These are phyloP conservation scores for Schizophyllum commune DNA, from an alignment of 1,284 basidiomycete species.

Conservation along the genomic window DNA sequence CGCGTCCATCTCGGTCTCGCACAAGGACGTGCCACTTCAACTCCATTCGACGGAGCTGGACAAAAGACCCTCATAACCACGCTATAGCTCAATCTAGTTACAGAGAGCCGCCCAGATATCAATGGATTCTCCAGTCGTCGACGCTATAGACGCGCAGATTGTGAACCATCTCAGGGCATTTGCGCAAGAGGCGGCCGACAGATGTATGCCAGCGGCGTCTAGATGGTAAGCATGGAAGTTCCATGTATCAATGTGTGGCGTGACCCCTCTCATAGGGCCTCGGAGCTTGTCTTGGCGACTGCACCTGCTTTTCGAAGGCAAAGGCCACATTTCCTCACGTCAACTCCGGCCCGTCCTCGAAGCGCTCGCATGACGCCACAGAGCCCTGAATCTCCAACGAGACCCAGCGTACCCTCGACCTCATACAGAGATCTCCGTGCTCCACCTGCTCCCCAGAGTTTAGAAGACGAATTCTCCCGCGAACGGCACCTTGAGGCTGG, in stretches of 20 bases:
- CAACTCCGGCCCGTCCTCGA: constrained; percentile 37
- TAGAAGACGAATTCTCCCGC: constrained; percentile 21
- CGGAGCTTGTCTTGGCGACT: constrained; percentile 62
- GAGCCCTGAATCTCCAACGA: constrained; percentile 29
- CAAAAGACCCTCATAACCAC: too few relatives aligned
- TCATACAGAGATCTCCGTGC: constrained; percentile 20
- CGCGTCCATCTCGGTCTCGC: background rate
- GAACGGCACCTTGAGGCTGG: constrained; percentile 47
- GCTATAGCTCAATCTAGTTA: background rate
- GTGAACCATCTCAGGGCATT: constrained; percentile 43
- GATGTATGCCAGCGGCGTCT: constrained; percentile 52
- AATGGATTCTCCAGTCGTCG: constrained; percentile 15
- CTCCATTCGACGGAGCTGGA: too few relatives aligned
- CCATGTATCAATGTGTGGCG: background rate
- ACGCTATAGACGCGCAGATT: constrained; percentile 25
- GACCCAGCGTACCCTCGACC: constrained; percentile 15
- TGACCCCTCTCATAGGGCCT: constrained; percentile 42
- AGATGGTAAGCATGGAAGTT: constrained; percentile 52
- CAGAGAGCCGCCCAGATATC: background rate
- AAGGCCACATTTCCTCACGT: constrained; percentile 16
- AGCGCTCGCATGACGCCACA: constrained; percentile 34
- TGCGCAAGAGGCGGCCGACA: constrained; percentile 51
- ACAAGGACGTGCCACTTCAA: too few relatives aligned
- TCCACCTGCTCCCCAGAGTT: constrained; percentile 16
- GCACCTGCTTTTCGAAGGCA: constrained; percentile 36